Percentiles rank a stretch among this genome's conserved stretches.
These are phyloP conservation scores for Trametes punicea DNA, from an alignment of 768 basidiomycete species.

Conservation along the genomic window DNA sequence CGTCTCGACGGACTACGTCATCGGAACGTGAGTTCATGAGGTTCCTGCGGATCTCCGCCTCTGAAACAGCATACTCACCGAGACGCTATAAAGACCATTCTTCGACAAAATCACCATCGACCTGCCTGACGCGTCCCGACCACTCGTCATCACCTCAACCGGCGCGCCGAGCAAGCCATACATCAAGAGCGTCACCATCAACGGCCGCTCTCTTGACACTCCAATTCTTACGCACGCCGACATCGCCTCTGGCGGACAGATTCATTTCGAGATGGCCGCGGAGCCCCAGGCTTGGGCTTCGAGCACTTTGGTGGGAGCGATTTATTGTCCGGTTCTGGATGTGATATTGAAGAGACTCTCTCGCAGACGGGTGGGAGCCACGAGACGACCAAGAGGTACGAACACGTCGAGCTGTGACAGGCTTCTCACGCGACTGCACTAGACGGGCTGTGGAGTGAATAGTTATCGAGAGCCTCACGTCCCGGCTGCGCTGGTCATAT, in stretches of 20 bases:
- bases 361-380: not conserved
- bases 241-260: slow-evolving; percentile 51
- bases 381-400: slow-evolving; percentile 7
- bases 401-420: slow-evolving; percentile 8
- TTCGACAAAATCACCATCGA: slow-evolving; percentile 53
- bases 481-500: too few species aligned
- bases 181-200: slow-evolving; percentile 54
- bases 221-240: slow-evolving; percentile 62
- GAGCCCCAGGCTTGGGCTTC: slow-evolving; percentile 44
- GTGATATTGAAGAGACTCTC: not conserved
- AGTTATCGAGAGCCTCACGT: not conserved
- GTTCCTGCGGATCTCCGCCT: not conserved
- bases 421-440: not conserved
- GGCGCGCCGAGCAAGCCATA: slow-evolving; percentile 62
- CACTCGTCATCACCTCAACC: slow-evolving; percentile 49
- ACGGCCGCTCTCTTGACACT: slow-evolving; percentile 41
- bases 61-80: not conserved
- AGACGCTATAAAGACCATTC: slow-evolving; percentile 37
- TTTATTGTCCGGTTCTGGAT: too few species aligned
- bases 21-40: slow-evolving; percentile 57
- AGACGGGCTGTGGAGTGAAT: not conserved
- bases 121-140: slow-evolving; percentile 41
- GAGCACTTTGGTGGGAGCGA: slow-evolving; percentile 23
- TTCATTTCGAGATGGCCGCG: slow-evolving; percentile 66
- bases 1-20: slow-evolving; percentile 67